Evolutionary conservation across 116 monocot genomes (phyloP), one percentile per base, ranked within the genome.

Genomic region (Cymodocea nodosa): DNA sequence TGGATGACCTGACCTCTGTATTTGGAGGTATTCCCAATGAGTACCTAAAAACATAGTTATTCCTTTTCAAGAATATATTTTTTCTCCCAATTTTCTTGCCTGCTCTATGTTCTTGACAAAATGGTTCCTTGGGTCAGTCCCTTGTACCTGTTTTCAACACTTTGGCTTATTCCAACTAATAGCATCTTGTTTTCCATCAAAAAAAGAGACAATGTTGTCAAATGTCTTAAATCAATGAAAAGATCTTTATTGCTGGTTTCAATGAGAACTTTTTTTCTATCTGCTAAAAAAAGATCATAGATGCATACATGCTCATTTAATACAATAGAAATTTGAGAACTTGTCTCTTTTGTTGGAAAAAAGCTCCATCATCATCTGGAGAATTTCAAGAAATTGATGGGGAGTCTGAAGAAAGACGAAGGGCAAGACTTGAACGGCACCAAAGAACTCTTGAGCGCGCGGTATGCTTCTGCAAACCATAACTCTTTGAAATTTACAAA

Each of bases 301-400:
- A 44, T 44, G 9, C 5, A 8, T 44, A 44, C 11, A 44, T 8
- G 39, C 20, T 50, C 44, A 60, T 60, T 22, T 65, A 23, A 56
- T 40, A 13, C 35, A 39, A 17, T 68, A 56, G 13, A 12, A 40
- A 57, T 12, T 14, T 16, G 17, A 24, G 59, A 49, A 59, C 22
- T 25, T 59, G 20, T 56, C 30, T 54, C 18, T 54, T 73, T 54
- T 67, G 51, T 39, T 11, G 19, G 57, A 7, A 70, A 30, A 71
- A 69, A 95, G 90, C 72, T 56, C 65, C 80, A 60, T 58, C 77
- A 54, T 81, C 95, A 50, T 80, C 75, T 65, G 89, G 80, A 73
- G 89, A 82, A 65, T 92, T 98, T 80, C 92, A 84, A 86, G 97
- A 98, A 67, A 80, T 91, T 67, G 86, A 91, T 24, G 97, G 97